phyloP scores from a whole-genome alignment of 768 basidiomycete genomes.

The Boletellus sp. region DNA sequence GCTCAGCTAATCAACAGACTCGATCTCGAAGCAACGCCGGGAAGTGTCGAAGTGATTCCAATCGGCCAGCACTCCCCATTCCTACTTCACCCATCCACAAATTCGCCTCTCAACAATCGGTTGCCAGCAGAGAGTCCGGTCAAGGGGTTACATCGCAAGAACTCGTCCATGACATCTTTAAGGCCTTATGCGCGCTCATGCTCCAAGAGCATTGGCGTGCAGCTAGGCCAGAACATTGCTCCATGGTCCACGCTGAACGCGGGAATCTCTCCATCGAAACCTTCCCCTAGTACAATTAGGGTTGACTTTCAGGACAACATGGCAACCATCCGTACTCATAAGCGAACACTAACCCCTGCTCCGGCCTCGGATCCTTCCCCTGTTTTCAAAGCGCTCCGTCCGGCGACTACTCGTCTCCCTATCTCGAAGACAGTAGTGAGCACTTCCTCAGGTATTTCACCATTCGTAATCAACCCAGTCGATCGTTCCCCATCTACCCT shows the following conservation, averaged over 20 bases:
- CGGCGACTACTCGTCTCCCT: constrained; percentile 36
- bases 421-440: constrained; percentile 17
- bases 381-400: constrained; percentile 57
- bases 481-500: constrained; percentile 31
- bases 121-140: constrained; percentile 35
- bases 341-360: constrained; percentile 53
- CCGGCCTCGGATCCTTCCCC: constrained; percentile 56
- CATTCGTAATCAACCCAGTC: constrained; percentile 20
- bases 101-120: constrained; percentile 33
- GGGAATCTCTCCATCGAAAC: constrained; percentile 37
- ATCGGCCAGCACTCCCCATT: constrained; percentile 27
- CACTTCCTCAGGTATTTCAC: constrained; percentile 23
- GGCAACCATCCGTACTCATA: constrained; percentile 36
- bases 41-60: constrained; percentile 47
- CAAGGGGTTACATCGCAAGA: constrained; percentile 34
- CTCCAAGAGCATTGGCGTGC: constrained; percentile 17
- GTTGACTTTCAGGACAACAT: constrained; percentile 26
- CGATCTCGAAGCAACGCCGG: constrained; percentile 77
- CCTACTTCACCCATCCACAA: constrained; percentile 12
- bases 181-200: constrained; percentile 44
- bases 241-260: constrained; percentile 55
- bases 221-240: constrained; percentile 55
- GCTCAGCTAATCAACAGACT: constrained; percentile 75
- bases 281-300: constrained; percentile 19
- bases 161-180: constrained; percentile 45